Conservation (phyloP, 2,329 filamentous ascomycete genomes). For the Daldinia sp. region DNA sequence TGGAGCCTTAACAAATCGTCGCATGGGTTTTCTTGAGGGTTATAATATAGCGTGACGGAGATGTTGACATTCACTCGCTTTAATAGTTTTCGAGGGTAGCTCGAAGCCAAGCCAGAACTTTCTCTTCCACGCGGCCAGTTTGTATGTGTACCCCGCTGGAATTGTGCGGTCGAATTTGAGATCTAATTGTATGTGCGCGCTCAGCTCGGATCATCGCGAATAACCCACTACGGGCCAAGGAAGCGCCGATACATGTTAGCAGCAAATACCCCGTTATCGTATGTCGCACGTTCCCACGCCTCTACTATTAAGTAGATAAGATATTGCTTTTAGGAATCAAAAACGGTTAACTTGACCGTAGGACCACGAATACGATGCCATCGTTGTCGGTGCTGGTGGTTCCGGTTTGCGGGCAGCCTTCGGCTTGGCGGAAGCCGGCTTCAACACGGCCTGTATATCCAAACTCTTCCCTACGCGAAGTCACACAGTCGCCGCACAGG, state of each 20-base stretch:
- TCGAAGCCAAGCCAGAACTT: constrained; percentile 77
- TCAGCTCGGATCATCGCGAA: constrained; percentile 87
- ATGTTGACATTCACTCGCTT: constrained; percentile 26
- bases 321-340: constrained; percentile 35
- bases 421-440: constrained; percentile 87
- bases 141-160: constrained; percentile 62
- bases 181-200: constrained; percentile 30
- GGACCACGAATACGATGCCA: constrained; percentile 98
- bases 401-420: constrained; percentile 85
- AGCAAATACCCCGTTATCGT: constrained; percentile 95
- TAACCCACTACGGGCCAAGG: constrained; percentile 89
- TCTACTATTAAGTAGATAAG: not conserved
- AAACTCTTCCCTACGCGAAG: constrained; percentile 89
- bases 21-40: constrained; percentile 15
- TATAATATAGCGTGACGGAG: constrained; percentile 7
- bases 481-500: constrained; percentile 85
- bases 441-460: constrained; percentile 89
- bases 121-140: constrained; percentile 87
- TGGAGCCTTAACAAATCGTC: constrained; percentile 17
- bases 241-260: constrained; percentile 87
- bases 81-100: constrained; percentile 72
- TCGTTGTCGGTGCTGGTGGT: constrained; percentile 90
- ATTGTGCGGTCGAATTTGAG: constrained; percentile 10
- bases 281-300: constrained; percentile 56
- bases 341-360: constrained; percentile 54